A percentile compares a stretch with the other conserved stretches of the same genome.
Evolutionary conservation across 1,284 basidiomycete species (phyloP).

Genomic region (Tilletia horrida): DNA sequence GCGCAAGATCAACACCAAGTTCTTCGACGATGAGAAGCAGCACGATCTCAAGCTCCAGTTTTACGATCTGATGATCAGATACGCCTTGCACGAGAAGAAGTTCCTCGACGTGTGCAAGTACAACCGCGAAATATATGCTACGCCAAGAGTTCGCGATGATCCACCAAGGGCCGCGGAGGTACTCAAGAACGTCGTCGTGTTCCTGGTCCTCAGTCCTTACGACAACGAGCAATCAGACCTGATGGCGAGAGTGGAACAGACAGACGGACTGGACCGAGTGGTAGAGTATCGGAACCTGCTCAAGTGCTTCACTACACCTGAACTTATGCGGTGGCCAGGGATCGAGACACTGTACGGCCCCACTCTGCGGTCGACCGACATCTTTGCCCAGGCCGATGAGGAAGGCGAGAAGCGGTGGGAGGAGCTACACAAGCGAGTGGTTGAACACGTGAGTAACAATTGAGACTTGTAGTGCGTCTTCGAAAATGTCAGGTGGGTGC

Average conservation of each 20-base stretch:
- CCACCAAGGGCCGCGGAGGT: conserved; percentile 39
- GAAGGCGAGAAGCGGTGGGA: conserved; percentile 79
- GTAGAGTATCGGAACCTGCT: conserved; percentile 88
- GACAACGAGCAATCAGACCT: conserved; percentile 97
- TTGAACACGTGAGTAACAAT: conserved; percentile 79
- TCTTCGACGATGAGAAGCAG: conserved; percentile 81
- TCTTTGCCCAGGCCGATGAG: conserved; percentile 62
- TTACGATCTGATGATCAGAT: conserved; percentile 93
- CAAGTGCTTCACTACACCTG: conserved; percentile 92
- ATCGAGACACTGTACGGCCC: conserved; percentile 85
- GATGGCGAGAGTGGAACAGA: conserved; percentile 76
- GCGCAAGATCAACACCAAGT: conserved; percentile 89
- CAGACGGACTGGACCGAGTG: conserved; percentile 69
- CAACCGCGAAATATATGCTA: conserved; percentile 95
- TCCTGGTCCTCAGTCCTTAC: conserved; percentile 85
- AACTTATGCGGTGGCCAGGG: conserved; percentile 98
- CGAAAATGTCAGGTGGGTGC: neutral
- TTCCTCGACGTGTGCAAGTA: conserved; percentile 94
- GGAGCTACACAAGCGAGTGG: conserved; percentile 88
- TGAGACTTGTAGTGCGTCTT: conserved; percentile 10
- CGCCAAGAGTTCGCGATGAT: conserved; percentile 77
- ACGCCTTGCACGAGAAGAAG: conserved; percentile 75
- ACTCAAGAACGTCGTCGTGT: conserved; percentile 77
- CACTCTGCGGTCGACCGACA: conserved; percentile 72
- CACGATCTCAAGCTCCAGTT: conserved; percentile 92